Evolutionary conservation across 2,329 filamentous ascomycete genomes (phyloP), one percentile per base, ranked within the genome.

Genomic region (Aspergillus novofumigatus): DNA sequence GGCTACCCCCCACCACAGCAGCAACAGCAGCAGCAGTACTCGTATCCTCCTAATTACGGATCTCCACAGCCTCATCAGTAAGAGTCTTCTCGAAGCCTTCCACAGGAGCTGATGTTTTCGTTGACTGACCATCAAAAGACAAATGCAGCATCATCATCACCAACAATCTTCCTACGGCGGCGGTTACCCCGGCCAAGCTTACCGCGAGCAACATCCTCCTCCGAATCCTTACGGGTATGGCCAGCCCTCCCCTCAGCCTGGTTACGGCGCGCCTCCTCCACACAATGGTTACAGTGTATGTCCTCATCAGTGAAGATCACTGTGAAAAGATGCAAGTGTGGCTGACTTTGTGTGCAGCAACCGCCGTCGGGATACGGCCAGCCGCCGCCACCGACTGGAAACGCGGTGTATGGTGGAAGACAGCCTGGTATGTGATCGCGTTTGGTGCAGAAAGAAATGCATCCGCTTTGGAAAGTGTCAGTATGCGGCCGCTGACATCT

Each of bases 1-100:
- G 80, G 80, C 61, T 83, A 83, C 65, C 79, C 81, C 79, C 84
- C 80, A 63, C 77, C 67, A 54, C 74, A 71, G 62, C 69, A 72
- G 53, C 65, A 66, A 21, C 56, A 58, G 41, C 57, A 62, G 26
- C 60, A 59, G 44, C 44, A 47, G 21, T 62, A 60, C 54, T 49
- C 52, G 59, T 67, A 69, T 59, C 66, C 69, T 59, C 69, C 64
- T 55, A 64, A 65, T 57, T 77, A 77, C 59, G 72, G 71, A 52
- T 69, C 73, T 55, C 73, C 68, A 58, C 71, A 75, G 55, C 72
- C 68, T 53, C 76, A 77, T 53, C 72, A 72, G 71, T 77, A 69
- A 68, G 73, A 65, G 59, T 54, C 58, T 53, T 61, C 58, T 53
- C 53, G 52, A 61, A 26, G 25, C 55, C 51, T 56, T 21, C 32